Evolutionary conservation across 2,329 filamentous ascomycete genomes (phyloP).

Genomic region (Ceratocystis variospora): DNA sequence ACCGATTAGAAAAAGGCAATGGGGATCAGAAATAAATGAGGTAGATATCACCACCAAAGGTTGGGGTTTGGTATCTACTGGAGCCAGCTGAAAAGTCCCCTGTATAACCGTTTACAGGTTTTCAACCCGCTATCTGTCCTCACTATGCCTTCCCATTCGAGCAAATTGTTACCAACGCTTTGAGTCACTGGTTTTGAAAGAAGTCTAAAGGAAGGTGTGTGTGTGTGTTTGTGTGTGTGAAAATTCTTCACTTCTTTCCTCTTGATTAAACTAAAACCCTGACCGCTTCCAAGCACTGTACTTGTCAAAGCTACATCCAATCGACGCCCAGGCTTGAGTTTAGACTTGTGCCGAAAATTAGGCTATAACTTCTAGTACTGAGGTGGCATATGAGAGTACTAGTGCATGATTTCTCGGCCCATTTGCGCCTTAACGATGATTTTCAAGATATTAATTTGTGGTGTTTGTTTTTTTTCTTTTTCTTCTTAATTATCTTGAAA

Average conservation of each 20-base stretch:
- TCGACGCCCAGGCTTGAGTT: no score
- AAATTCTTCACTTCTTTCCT: conserved; percentile 7
- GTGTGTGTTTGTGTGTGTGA: background rate
- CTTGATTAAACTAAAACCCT: background rate
- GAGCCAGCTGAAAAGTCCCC: background rate
- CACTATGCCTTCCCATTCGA: background rate
- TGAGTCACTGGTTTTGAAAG: conserved; percentile 1
- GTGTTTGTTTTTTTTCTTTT: background rate
- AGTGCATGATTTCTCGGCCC: background rate
- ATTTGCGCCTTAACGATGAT: background rate
- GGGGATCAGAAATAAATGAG: background rate
- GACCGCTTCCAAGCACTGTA: background rate
- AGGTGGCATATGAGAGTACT: no score
- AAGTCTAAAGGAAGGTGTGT: background rate
- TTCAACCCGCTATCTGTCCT: background rate
- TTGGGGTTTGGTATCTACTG: no score
- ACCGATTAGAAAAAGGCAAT: background rate
- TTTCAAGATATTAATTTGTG: background rate
- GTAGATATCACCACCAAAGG: background rate
- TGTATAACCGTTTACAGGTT: background rate
- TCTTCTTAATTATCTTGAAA: background rate
- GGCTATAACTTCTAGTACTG: no score
- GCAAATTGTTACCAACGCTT: background rate
- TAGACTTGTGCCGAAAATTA: no score
- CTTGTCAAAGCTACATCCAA: no score